These are phyloP conservation scores for Epichloe gansuensis DNA, from an alignment of 2,329 filamentous ascomycete genomes.

Conservation along the genomic window DNA sequence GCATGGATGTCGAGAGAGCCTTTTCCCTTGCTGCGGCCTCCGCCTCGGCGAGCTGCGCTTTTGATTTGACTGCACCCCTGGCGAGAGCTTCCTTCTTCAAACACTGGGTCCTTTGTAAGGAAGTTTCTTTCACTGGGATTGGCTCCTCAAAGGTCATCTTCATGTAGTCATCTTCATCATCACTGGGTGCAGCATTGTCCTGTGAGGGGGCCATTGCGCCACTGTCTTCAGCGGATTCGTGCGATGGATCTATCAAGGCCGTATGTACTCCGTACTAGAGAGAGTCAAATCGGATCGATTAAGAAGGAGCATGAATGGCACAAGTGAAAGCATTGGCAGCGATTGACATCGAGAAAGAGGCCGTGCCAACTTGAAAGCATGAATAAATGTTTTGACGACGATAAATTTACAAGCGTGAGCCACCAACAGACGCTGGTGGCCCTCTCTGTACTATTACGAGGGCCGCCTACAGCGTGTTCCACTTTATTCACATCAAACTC, in stretches of 20 bases:
- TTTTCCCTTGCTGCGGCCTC: constrained; percentile 60
- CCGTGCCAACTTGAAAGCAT: neutral
- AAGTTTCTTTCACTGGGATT: constrained; percentile 39
- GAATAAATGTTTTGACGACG: neutral
- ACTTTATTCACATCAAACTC: neutral
- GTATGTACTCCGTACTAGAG: neutral
- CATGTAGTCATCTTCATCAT: constrained; percentile 81
- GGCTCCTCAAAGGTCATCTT: constrained; percentile 76
- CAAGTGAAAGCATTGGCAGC: too few species aligned
- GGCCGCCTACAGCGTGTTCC: neutral
- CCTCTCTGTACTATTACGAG: constrained; percentile 2
- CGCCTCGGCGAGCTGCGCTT: constrained; percentile 67
- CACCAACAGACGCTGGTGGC: neutral
- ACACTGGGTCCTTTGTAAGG: constrained; percentile 39
- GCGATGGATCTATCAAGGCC: neutral
- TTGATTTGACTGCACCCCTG: constrained; percentile 59
- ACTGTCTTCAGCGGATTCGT: neutral
- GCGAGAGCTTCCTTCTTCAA: constrained; percentile 52
- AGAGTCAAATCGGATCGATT: neutral
- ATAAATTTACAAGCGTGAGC: neutral
- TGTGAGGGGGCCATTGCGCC: neutral
- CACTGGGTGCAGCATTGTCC: constrained; percentile 6
- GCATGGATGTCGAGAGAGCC: constrained; percentile 60
- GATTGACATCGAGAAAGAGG: neutral
- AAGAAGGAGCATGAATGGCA: neutral